Evolutionary conservation across 208 protist genomes (phyloP).

Genomic region (Acanthamoeba healyi): DNA sequence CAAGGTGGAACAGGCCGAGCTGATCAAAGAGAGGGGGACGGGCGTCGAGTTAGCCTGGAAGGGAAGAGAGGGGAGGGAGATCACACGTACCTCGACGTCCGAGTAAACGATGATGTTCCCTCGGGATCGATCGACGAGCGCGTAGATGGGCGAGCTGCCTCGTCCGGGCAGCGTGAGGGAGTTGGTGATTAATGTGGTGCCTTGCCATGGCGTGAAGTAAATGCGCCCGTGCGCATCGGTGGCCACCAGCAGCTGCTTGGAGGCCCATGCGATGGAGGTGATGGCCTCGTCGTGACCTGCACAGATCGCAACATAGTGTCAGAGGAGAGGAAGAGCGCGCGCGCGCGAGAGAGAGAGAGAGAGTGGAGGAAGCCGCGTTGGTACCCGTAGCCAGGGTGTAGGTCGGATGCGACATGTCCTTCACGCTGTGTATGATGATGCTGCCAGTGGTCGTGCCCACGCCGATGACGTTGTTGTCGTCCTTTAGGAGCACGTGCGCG

Average conservation of each 20-base stretch:
- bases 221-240: background rate
- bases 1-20: background rate
- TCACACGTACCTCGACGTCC: background rate
- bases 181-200: background rate
- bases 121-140: background rate
- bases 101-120: background rate
- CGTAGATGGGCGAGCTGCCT: background rate
- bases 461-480: slow-evolving; percentile 1
- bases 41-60: too few species aligned
- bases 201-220: background rate
- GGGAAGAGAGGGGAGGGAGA: background rate
- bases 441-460: background rate
- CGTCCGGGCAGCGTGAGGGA: background rate
- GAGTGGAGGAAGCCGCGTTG: background rate
- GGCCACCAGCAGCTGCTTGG: background rate
- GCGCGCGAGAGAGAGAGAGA: background rate
- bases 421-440: background rate
- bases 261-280: background rate
- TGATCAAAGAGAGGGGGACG: background rate
- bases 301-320: background rate
- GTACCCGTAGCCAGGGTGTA: background rate
- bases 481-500: background rate
- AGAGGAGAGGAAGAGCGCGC: background rate
- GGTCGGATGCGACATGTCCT: background rate
- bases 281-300: background rate